Conservation (phyloP, 164 flowering plant species). For the Stephania cephalantha region DNA sequence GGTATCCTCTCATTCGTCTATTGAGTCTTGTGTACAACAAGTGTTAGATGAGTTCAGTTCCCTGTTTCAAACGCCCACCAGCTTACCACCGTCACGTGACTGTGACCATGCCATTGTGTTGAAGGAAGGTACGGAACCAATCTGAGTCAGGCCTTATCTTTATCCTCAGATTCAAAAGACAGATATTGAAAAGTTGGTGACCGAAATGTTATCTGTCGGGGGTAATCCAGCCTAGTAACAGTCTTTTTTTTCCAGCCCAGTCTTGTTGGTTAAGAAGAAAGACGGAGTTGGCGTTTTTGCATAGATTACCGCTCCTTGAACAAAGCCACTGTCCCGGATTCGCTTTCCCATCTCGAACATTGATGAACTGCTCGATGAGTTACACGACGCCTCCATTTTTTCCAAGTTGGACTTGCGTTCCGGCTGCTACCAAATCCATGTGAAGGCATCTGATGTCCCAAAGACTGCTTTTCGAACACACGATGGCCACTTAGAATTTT, state of each 20-base stretch:
- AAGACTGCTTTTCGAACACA: slow-evolving; percentile 1
- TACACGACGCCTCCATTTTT: background rate
- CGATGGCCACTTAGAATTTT: too few relatives aligned
- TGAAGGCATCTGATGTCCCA: background rate
- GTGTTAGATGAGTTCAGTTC: too few relatives aligned
- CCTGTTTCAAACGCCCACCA: too few relatives aligned
- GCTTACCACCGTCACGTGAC: too few relatives aligned
- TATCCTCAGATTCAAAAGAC: background rate
- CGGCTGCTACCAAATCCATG: background rate
- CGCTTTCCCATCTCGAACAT: background rate
- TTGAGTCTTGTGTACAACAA: too few relatives aligned
- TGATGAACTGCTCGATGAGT: background rate
- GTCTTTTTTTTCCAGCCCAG: background rate
- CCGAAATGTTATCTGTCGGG: background rate
- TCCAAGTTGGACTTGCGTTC: slow-evolving; percentile 1
- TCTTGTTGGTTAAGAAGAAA: background rate
- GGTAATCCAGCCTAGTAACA: background rate
- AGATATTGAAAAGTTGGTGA: background rate
- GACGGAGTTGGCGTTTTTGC: slow-evolving; percentile 1
- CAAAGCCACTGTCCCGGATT: background rate
- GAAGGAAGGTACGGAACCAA: too few relatives aligned
- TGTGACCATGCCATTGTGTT: too few relatives aligned
- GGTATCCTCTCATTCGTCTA: too few relatives aligned
- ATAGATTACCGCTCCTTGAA: background rate
- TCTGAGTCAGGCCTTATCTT: background rate